phyloP scores from a whole-genome alignment of 2,329 filamentous ascomycete species.

The Microcyclospora pomicola region DNA sequence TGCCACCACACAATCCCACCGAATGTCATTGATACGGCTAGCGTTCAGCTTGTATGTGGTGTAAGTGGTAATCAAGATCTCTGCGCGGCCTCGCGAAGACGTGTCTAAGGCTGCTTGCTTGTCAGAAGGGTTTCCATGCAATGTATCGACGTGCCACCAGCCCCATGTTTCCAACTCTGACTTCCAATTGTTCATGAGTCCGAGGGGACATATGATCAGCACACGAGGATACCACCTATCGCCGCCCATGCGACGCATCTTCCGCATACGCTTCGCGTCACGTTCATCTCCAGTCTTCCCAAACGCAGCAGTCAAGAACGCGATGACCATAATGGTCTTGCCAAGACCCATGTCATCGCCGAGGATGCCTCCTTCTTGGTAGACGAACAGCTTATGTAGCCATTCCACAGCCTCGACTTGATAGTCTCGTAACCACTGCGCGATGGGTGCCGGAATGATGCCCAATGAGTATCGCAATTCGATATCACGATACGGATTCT shows the following conservation, averaged over 20 bases:
- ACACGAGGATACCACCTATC: constrained; percentile 68
- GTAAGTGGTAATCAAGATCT: constrained; percentile 93
- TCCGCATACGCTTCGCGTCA: constrained; percentile 76
- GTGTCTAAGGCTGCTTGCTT: constrained; percentile 36
- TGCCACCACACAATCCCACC: constrained; percentile 88
- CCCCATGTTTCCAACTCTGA: constrained; percentile 81
- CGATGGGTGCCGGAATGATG: constrained; percentile 73
- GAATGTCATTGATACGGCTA: constrained; percentile 63
- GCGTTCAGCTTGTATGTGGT: constrained; percentile 69
- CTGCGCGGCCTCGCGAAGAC: constrained; percentile 64
- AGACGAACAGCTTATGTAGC: constrained; percentile 77
- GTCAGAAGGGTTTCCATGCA: constrained; percentile 51
- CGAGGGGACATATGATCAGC: constrained; percentile 78
- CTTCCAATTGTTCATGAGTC: constrained; percentile 81
- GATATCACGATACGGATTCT: constrained; percentile 56
- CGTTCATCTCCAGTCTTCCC: constrained; percentile 85
- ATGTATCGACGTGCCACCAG: constrained; percentile 82
- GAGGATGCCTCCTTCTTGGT: constrained; percentile 77
- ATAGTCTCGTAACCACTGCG: constrained; percentile 84
- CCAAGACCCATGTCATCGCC: constrained; percentile 97
- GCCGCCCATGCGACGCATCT: constrained; percentile 50
- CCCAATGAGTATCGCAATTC: constrained; percentile 61
- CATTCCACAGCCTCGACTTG: constrained; percentile 77
- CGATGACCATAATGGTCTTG: constrained; percentile 91
- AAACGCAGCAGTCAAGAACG: constrained; percentile 81